These are phyloP conservation scores for Polytrichum commune DNA, from an alignment of 225 moss, liverwort and hornwort genomes.

Conservation along the genomic window DNA sequence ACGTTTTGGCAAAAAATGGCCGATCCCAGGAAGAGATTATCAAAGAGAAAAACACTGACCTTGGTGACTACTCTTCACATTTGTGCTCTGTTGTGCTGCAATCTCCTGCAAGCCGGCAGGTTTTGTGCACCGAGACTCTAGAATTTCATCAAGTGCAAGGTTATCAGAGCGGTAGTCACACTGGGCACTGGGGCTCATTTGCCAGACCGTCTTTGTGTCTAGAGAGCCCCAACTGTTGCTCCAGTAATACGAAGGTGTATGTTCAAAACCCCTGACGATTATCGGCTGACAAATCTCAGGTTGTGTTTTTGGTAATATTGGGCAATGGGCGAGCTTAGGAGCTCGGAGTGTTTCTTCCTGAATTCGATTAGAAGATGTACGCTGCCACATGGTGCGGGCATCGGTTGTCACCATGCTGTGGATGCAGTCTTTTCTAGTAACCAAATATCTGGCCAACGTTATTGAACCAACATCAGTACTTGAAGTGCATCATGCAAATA, in stretches of 20 bases:
- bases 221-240: constrained; percentile 61
- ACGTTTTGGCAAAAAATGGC: no score
- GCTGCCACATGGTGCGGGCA: constrained; percentile 62
- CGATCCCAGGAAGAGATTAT: neutral
- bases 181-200: constrained; percentile 36
- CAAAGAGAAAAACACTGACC: constrained; percentile 14
- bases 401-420: constrained; percentile 49
- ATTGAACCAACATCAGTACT: no score
- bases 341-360: constrained; percentile 57
- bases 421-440: neutral
- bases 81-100: constrained; percentile 39
- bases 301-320: constrained; percentile 42
- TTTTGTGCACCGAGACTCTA: constrained; percentile 47
- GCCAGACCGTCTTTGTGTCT: constrained; percentile 55
- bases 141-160: constrained; percentile 33
- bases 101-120: constrained; percentile 61
- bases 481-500: no score
- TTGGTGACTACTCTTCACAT: constrained; percentile 32
- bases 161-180: constrained; percentile 51
- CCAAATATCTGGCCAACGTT: no score
- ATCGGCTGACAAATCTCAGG: constrained; percentile 37
- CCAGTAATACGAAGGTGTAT: constrained; percentile 47
- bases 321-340: constrained; percentile 48
- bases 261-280: constrained; percentile 27
- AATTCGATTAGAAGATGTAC: constrained; percentile 51